phyloP scores from a whole-genome alignment of 2,329 filamentous ascomycete genomes.

The Diplodia seriata region DNA sequence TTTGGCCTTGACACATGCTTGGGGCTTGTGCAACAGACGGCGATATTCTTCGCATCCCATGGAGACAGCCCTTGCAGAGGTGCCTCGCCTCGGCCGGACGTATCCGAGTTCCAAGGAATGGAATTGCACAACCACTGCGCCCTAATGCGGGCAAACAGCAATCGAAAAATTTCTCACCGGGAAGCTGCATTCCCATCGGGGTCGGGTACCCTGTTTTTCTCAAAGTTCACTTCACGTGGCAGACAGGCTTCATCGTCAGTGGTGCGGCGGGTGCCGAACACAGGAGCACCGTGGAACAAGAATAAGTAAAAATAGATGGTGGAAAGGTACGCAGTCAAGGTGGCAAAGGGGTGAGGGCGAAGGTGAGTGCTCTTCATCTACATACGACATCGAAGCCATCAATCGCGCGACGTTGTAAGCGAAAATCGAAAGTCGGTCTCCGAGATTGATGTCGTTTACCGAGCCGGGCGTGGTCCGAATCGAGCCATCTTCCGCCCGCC shows the following conservation, averaged over 20 bases:
- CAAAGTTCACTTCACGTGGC: too few relatives aligned
- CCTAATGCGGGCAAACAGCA: background rate
- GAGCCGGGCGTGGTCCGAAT: conserved; percentile 1
- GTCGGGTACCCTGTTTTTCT: background rate
- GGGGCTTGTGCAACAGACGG: too few relatives aligned
- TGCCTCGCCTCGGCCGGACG: background rate
- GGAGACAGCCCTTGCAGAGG: background rate
- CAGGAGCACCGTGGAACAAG: background rate
- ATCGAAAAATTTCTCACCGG: background rate
- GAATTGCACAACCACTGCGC: background rate
- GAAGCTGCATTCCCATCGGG: background rate
- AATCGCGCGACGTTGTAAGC: conserved; percentile 18
- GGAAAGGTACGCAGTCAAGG: background rate
- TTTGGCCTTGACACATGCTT: background rate
- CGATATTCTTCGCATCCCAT: too few relatives aligned
- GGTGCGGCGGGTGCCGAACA: background rate
- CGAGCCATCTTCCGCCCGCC: background rate
- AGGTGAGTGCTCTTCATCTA: background rate
- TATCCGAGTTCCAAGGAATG: background rate
- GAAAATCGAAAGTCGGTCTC: background rate
- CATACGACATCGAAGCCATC: conserved; percentile 16
- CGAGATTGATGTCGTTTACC: conserved; percentile 1
- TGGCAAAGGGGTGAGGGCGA: background rate
- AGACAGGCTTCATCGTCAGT: background rate
- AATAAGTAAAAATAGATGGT: background rate